These are phyloP conservation scores for Daldinia grandis DNA, from an alignment of 495 filamentous ascomycete genomes.

Conservation along the genomic window DNA sequence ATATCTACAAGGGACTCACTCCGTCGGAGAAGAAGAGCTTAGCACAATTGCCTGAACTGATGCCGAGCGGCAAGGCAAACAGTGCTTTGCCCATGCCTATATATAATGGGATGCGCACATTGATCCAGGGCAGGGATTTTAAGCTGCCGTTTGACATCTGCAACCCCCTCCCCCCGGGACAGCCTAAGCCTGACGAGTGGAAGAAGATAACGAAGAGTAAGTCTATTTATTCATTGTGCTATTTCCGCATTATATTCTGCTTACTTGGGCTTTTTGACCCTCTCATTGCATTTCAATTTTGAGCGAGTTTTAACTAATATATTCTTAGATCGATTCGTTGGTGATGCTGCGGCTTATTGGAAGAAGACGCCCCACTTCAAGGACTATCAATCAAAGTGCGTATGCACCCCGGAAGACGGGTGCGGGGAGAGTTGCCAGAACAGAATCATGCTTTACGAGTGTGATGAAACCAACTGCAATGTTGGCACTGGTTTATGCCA, in stretches of 20 bases:
- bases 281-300: background rate
- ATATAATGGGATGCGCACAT: conserved; percentile 58
- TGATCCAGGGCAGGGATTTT: conserved; percentile 78
- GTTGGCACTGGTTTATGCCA: conserved; percentile 73
- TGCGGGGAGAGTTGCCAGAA: conserved; percentile 94
- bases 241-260: background rate
- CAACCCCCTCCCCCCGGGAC: conserved; percentile 81
- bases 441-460: conserved; percentile 96
- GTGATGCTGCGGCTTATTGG: conserved; percentile 87
- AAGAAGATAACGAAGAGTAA: conserved; percentile 86
- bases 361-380: conserved; percentile 77
- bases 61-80: conserved; percentile 50
- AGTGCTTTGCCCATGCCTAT: conserved; percentile 55
- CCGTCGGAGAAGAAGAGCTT: conserved; percentile 69
- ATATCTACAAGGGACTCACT: conserved; percentile 65
- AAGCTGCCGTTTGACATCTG: conserved; percentile 89
- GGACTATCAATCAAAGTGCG: conserved; percentile 76
- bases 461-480: conserved; percentile 87
- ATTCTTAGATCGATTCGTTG: conserved; percentile 82
- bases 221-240: conserved; percentile 35
- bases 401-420: conserved; percentile 77
- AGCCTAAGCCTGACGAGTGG: conserved; percentile 92
- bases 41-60: conserved; percentile 60
- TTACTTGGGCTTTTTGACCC: background rate
- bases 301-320: conserved; percentile 11